A percentile compares a stretch with the other conserved stretches of the same genome.
These are phyloP conservation scores for Lipomyces yamadae DNA, from an alignment of 805 yeast genomes.

Conservation along the genomic window DNA sequence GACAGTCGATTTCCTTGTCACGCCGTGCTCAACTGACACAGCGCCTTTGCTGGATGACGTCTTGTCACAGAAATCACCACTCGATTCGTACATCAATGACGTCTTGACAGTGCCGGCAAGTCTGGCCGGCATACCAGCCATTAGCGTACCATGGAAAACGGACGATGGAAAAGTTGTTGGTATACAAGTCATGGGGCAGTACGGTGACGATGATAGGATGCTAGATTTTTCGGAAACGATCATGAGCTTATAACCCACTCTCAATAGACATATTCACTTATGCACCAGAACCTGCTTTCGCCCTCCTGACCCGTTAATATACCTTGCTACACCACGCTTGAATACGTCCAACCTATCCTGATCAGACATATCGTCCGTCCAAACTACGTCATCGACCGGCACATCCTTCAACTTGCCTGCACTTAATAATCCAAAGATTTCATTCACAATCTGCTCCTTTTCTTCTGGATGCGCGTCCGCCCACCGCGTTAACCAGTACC, in stretches of 20 bases:
- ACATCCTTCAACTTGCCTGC: slow-evolving; percentile 59
- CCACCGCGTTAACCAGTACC: slow-evolving; percentile 90
- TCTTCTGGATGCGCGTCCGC: slow-evolving; percentile 62
- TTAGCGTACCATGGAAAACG: slow-evolving; percentile 66
- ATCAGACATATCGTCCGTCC: slow-evolving; percentile 48
- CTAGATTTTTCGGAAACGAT: slow-evolving; percentile 50
- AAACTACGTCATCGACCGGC: slow-evolving; percentile 51
- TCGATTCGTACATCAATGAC: slow-evolving; percentile 77
- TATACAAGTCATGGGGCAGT: slow-evolving; percentile 83
- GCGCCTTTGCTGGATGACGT: slow-evolving; percentile 63
- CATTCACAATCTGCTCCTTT: slow-evolving; percentile 60
- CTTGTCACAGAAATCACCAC: slow-evolving; percentile 44
- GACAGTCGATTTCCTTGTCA: slow-evolving; percentile 70
- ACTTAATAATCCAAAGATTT: slow-evolving; percentile 62
- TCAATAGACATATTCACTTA: slow-evolving; percentile 29
- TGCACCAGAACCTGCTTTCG: slow-evolving; percentile 52
- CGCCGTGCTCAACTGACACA: slow-evolving; percentile 68
- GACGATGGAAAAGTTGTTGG: slow-evolving; percentile 54
- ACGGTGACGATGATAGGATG: slow-evolving; percentile 74
- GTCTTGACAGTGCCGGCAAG: slow-evolving; percentile 88
- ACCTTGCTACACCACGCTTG: slow-evolving; percentile 51
- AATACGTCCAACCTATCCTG: slow-evolving; percentile 53
- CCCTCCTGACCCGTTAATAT: slow-evolving; percentile 47
- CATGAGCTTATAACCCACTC: slow-evolving; percentile 14
- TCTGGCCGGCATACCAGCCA: slow-evolving; percentile 86